Evolutionary conservation across 257 asterid species (phyloP), one percentile per base, ranked within the genome.

Genomic region (Cynanchum wilfordii): DNA sequence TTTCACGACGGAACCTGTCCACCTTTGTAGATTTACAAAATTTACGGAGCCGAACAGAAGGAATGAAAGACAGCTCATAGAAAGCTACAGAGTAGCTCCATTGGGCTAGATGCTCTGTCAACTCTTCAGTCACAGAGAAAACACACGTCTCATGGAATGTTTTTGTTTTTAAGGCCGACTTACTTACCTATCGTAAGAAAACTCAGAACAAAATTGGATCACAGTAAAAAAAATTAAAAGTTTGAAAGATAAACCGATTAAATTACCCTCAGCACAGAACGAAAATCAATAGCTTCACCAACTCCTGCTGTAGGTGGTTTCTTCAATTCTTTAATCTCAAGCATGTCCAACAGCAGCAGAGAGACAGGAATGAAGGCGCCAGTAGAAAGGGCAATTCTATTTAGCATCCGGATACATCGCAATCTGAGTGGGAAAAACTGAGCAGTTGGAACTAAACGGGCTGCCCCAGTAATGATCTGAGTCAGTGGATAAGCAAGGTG

Each of bases 101-200:
- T 76, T 84, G 91, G 77, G 95, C 83, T 77, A 95, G 89, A 86
- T 95, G 98, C 84, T 92, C 98, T 0, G 92, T 75, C 66, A 95
- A 89, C 83, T 88, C 95, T 80, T 95, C 97, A 76, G 89, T 87
- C 80, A 95, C 92, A 72, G 96, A 83, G 54, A 77, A 89, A 78
- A 95, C 93, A 82, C 97, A 95, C 16, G 88, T 88, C 88, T 92
- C 98, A 82, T 95, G 99, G 81, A 86, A 95, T 75, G 97, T 87
- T 75, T 95, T 82, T 27, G 99, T 90, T 80, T 92, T 90, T 86
- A 95, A 75, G 30, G 86, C 79, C 22, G 91, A 55, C 80, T 95
- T 92, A 81, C 91, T 87, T 70, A 90, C 97, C 98, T 95, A 80
- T 78, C 72, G 58, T 45, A 50, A 52, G 50, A 50, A 76, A 70